Evolutionary conservation across 805 yeast species (phyloP), one percentile per base, ranked within the genome.

Genomic region (Starmerella lactis-condensi): DNA sequence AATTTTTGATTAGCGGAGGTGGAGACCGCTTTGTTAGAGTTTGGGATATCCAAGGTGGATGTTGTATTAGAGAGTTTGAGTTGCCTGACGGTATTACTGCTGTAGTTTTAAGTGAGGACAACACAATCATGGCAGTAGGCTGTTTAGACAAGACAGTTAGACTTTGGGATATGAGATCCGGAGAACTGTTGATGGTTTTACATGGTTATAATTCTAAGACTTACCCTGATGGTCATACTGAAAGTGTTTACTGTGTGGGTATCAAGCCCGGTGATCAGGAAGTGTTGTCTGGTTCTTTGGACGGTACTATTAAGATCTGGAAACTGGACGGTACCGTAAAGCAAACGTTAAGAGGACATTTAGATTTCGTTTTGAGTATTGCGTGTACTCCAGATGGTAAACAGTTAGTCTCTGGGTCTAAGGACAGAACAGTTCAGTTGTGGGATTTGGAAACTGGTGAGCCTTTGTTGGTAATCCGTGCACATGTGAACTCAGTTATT

Each of bases 81-180:
- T 83, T 85, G 46, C 95, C 85, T 57, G 96, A 85, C 53, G 98
- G 98, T 45, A 96, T 85, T 32, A 85, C 98, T 34, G 85, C 98
- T 0, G 95, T 85, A 28, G 93, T 95, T 14, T 85, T 85, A 25
- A 78, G 93, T 6, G 95, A 95, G 30, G 92, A 85, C 54, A 94
- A 95, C 24, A 70, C 74, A 45, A 69, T 72, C 46, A 81, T 89
- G 46, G 96, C 95, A 24, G 96, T 95, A 12, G 98, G 98, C 30
- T 77, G 93, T 22, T 67, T 85, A 42, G 98, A 85, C 60, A 68
- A 91, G 57, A 76, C 93, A 20, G 95, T 89, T 31, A 68, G 96
- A 40, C 93, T 89, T 29, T 85, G 96, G 95, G 94, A 85, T 58
- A 75, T 93, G 7, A 69, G 77, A 28, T 76, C 91, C 17, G 94